Evolutionary conservation across 257 asterid genomes (phyloP).

Genomic region (Gardenia jasminoides): DNA sequence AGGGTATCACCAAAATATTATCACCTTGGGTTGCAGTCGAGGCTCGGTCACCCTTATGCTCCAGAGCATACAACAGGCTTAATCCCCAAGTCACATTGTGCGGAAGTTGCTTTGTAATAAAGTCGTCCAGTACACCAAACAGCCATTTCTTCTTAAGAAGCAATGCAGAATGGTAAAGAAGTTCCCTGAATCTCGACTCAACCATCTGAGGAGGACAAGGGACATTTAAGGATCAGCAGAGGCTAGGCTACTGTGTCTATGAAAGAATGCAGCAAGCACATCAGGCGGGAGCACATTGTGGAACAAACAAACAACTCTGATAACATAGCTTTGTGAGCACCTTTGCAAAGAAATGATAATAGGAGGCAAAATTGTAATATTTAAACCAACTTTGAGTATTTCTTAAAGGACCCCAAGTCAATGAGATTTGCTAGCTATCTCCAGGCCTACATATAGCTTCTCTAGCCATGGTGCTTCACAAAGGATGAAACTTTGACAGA

Average conservation of each 20-base stretch:
- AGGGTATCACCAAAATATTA: conserved; percentile 4
- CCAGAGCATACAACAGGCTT: conserved; percentile 95
- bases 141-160: conserved; percentile 94
- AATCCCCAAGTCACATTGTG: conserved; percentile 98
- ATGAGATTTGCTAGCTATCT: background rate
- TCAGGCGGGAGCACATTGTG: background rate
- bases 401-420: background rate
- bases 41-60: conserved; percentile 93
- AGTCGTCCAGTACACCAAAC: conserved; percentile 87
- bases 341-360: background rate
- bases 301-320: background rate
- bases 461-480: background rate
- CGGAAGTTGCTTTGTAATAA: conserved; percentile 96
- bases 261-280: background rate
- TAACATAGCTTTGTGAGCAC: background rate
- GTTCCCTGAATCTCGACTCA: conserved; percentile 72
- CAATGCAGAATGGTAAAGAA: conserved; percentile 68
- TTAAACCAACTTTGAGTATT: background rate
- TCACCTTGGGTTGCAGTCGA: conserved; percentile 96
- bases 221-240: background rate
- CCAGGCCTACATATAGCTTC: too few relatives aligned
- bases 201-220: conserved; percentile 68
- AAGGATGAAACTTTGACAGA: background rate
- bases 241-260: background rate
- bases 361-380: background rate